Percentiles rank a stretch among this genome's conserved stretches.
phyloP scores from a whole-genome alignment of 2,329 filamentous ascomycete genomes.

The Elsinoe australis region DNA sequence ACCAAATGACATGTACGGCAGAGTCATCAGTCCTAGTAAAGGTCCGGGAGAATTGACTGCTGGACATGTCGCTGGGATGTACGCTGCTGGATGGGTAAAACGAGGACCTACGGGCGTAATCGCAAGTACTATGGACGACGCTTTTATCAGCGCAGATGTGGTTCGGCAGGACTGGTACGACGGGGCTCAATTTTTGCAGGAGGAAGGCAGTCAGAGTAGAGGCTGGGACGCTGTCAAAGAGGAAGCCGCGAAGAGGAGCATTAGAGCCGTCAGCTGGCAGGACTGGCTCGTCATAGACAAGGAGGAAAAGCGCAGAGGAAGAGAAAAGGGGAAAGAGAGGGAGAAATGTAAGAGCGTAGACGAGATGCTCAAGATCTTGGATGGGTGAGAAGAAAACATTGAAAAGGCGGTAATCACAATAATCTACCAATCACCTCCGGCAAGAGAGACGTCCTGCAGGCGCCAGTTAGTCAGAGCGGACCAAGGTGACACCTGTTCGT shows the following conservation, averaged over 20 bases:
- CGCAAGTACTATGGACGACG: conserved; percentile 90
- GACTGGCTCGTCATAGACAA: conserved; percentile 81
- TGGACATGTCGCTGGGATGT: conserved; percentile 60
- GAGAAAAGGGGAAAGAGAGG: conserved; percentile 62
- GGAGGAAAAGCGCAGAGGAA: conserved; percentile 63
- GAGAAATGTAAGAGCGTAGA: conserved; percentile 55
- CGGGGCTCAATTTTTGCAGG: conserved; percentile 42
- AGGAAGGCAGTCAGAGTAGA: conserved; percentile 34
- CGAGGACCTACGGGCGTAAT: conserved; percentile 91
- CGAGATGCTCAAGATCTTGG: conserved; percentile 50
- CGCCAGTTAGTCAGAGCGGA: neutral
- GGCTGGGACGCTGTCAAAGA: conserved; percentile 73
- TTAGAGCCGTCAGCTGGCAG: conserved; percentile 65
- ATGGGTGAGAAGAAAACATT: too few relatives aligned
- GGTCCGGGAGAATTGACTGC: conserved; percentile 38
- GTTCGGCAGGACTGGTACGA: conserved; percentile 69
- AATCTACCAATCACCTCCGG: conserved; percentile 15
- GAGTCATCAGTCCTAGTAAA: conserved; percentile 48
- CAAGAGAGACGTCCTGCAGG: neutral
- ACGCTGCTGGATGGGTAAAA: conserved; percentile 96
- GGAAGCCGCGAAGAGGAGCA: conserved; percentile 49
- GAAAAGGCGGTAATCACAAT: too few relatives aligned
- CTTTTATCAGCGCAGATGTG: conserved; percentile 79
- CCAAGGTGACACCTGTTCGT: neutral
- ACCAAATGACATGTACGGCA: conserved; percentile 71